phyloP scores from a whole-genome alignment of 106 monocot species.

The Dioscorea zingiberensis region DNA sequence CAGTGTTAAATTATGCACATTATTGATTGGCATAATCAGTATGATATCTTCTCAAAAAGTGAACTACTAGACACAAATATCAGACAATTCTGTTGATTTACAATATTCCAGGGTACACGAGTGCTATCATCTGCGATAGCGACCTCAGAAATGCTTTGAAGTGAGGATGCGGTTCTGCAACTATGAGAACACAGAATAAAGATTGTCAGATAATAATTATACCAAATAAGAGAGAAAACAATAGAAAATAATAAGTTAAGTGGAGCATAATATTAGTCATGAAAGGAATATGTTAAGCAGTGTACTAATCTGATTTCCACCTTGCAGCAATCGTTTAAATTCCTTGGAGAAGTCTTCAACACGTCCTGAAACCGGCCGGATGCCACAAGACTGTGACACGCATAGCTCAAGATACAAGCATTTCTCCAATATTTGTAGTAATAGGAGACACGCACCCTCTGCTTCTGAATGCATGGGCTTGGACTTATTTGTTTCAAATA shows the following conservation, averaged over 20 bases:
- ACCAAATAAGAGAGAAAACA: not conserved
- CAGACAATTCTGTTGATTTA: not conserved
- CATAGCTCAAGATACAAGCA: constrained; percentile 82
- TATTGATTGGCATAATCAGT: too few species aligned
- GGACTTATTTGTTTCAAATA: constrained; percentile 32
- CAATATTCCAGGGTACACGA: constrained; percentile 67
- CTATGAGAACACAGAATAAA: constrained; percentile 29
- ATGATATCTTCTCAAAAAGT: too few species aligned
- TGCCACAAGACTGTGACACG: constrained; percentile 77
- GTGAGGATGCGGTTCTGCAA: constrained; percentile 24
- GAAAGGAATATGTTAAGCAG: not conserved
- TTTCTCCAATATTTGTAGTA: constrained; percentile 73
- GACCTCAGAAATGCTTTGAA: constrained; percentile 48
- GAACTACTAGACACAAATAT: not conserved
- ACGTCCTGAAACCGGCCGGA: constrained; percentile 72
- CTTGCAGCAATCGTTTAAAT: constrained; percentile 51
- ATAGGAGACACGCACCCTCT: constrained; percentile 40
- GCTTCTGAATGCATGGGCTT: constrained; percentile 31
- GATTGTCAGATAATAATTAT: not conserved
- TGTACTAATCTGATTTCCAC: constrained; percentile 30
- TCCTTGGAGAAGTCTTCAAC: constrained; percentile 71
- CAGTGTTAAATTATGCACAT: too few species aligned
- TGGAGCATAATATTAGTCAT: not conserved
- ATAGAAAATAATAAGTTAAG: not conserved
- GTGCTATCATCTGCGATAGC: constrained; percentile 37